Evolutionary conservation across 768 basidiomycete species (phyloP).

Genomic region (Mrakia hoshinonis): DNA sequence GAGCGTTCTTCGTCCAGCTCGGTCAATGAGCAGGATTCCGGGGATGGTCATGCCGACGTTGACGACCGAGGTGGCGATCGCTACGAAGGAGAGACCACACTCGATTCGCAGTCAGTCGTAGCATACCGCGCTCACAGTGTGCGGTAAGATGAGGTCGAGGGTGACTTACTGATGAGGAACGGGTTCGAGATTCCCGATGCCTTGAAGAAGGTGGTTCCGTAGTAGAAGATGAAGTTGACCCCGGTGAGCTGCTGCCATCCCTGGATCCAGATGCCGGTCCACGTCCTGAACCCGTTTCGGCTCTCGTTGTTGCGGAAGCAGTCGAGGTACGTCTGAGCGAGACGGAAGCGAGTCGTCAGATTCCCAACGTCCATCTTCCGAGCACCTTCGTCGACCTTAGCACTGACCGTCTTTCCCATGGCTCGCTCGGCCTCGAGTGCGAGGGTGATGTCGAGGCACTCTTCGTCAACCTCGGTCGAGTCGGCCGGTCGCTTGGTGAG

Average conservation of each 20-base stretch:
- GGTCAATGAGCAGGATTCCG: conserved; percentile 72
- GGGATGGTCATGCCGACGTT: conserved; percentile 61
- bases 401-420: conserved; percentile 1
- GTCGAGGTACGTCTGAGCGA: conserved; percentile 41
- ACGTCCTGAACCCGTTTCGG: conserved; percentile 63
- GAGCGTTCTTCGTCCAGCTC: conserved; percentile 69
- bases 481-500: conserved; percentile 51
- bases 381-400: too few species aligned
- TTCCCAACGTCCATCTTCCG: too few species aligned
- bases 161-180: conserved; percentile 41
- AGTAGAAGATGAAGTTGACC: conserved; percentile 35
- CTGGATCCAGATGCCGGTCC: conserved; percentile 73
- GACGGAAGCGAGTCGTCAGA: neutral
- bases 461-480: conserved; percentile 50
- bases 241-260: conserved; percentile 44
- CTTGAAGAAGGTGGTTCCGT: conserved; percentile 54
- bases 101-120: neutral
- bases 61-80: conserved; percentile 32
- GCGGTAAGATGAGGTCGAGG: too few species aligned
- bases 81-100: neutral
- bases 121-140: neutral
- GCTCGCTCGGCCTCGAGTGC: conserved; percentile 25
- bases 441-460: conserved; percentile 32
- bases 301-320: conserved; percentile 48
- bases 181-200: conserved; percentile 51